phyloP scores from a whole-genome alignment of 805 yeast species.

The Barnettozyma salicaria region DNA sequence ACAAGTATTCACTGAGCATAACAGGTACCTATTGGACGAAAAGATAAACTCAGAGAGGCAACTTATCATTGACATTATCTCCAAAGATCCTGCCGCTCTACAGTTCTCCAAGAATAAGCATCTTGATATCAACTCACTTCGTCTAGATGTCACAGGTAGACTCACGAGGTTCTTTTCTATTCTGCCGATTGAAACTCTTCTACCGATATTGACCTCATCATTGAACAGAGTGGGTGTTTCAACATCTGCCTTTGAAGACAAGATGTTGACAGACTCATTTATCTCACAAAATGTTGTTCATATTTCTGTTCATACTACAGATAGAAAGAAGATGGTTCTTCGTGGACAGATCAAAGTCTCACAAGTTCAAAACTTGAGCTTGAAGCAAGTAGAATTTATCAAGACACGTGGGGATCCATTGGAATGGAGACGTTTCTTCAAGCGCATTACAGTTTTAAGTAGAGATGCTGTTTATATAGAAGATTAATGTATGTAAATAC shows the following conservation, averaged over 20 bases:
- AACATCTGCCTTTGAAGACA: conserved; percentile 16
- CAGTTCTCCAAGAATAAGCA: conserved; percentile 35
- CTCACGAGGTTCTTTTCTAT: conserved; percentile 48
- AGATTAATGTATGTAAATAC: conserved; percentile 5
- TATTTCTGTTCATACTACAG: conserved; percentile 33
- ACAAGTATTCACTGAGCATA: conserved; percentile 34
- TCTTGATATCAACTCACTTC: not conserved
- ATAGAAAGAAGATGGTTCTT: conserved; percentile 39
- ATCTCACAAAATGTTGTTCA: conserved; percentile 13
- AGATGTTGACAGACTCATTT: conserved; percentile 9
- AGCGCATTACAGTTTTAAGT: conserved; percentile 48
- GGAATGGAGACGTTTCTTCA: conserved; percentile 68
- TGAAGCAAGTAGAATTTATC: conserved; percentile 47
- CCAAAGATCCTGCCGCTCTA: conserved; percentile 45
- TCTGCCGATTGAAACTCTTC: conserved; percentile 36
- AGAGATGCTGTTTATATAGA: conserved; percentile 49
- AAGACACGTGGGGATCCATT: conserved; percentile 61
- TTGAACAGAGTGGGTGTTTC: conserved; percentile 38
- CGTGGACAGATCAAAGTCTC: conserved; percentile 42
- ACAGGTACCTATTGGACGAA: conserved; percentile 27
- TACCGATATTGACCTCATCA: conserved; percentile 37
- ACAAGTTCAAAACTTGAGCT: conserved; percentile 32
- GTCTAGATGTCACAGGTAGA: conserved; percentile 34
- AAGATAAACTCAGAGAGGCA: conserved; percentile 25
- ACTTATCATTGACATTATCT: conserved; percentile 32